Evolutionary conservation across 2,329 filamentous ascomycete species (phyloP).

Genomic region (Mycosphaerella sp.): DNA sequence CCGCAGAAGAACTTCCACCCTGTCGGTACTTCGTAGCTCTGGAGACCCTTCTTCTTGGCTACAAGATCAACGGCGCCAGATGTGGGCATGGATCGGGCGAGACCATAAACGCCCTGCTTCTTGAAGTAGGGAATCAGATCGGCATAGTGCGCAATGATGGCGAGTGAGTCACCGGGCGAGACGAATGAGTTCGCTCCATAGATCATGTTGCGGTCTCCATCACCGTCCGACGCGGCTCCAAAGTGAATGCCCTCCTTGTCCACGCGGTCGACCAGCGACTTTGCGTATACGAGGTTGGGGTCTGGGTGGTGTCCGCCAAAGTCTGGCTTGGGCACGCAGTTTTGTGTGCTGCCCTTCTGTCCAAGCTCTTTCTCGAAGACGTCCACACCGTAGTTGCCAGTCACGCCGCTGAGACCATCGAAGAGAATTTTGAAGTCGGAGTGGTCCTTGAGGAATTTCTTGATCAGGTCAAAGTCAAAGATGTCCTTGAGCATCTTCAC

Average conservation of each 20-base stretch:
- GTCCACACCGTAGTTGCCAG: conserved; percentile 86
- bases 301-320: conserved; percentile 97
- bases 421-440: conserved; percentile 95
- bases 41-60: conserved; percentile 84
- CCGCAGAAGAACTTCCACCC: conserved; percentile 99
- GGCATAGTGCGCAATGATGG: conserved; percentile 96
- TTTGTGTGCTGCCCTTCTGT: conserved; percentile 74
- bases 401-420: conserved; percentile 89
- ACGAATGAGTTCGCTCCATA: conserved; percentile 96
- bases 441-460: conserved; percentile 81
- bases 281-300: conserved; percentile 94
- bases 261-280: conserved; percentile 87
- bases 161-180: conserved; percentile 91
- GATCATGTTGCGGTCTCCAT: conserved; percentile 99
- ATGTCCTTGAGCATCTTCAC: conserved; percentile 94
- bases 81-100: conserved; percentile 96
- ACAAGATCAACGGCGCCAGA: conserved; percentile 93
- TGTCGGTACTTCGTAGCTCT: conserved; percentile 94
- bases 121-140: conserved; percentile 97
- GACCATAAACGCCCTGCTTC: conserved; percentile 90
- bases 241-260: conserved; percentile 91
- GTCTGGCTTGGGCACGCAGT: conserved; percentile 86
- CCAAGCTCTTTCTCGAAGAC: conserved; percentile 95
- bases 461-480: conserved; percentile 96
- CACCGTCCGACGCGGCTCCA: conserved; percentile 91